Percentiles rank a stretch among this genome's conserved stretches.
Conservation (phyloP, 352 stramenopile genomes). For the Phytophthora sp. region DNA sequence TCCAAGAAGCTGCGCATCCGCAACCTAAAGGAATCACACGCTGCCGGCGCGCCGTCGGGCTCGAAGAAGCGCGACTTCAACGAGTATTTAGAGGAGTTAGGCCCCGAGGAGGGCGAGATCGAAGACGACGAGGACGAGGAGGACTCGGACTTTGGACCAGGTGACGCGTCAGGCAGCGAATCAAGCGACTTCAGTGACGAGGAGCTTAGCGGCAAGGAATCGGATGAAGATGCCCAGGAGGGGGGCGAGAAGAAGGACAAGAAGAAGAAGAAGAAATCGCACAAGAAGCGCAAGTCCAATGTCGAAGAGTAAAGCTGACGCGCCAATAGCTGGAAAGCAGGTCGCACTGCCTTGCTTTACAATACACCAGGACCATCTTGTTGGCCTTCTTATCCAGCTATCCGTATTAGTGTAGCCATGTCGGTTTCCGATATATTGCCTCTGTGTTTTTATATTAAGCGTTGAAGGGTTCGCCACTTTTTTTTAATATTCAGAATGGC, state of each 20-base stretch:
- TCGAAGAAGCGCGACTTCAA: constrained; percentile 83
- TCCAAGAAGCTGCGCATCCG: constrained; percentile 95
- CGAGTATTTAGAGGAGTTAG: constrained; percentile 79
- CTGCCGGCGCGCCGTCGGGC: constrained; percentile 34
- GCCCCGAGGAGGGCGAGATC: constrained; percentile 87
- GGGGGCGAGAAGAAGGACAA: constrained; percentile 57
- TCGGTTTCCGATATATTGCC: constrained; percentile 3
- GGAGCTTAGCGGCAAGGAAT: constrained; percentile 78
- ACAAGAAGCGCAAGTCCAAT: constrained; percentile 59
- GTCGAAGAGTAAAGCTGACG: constrained; percentile 34
- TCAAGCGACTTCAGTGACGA: constrained; percentile 88
- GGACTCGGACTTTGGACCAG: constrained; percentile 94
- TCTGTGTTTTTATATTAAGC: constrained; percentile 18
- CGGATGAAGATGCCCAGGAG: constrained; percentile 62
- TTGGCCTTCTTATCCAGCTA: too few relatives aligned
- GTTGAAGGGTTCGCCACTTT: constrained; percentile 7
- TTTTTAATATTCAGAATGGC: background rate
- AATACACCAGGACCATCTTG: constrained; percentile 21
- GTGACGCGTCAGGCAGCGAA: constrained; percentile 62
- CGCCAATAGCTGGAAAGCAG: constrained; percentile 5
- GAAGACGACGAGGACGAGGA: constrained; percentile 92
- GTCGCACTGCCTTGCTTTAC: background rate
- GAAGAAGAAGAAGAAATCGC: constrained; percentile 79
- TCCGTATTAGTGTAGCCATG: constrained; percentile 24
- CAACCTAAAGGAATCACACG: constrained; percentile 92